A percentile compares a stretch with the other conserved stretches of the same genome.
phyloP scores from a whole-genome alignment of 176 grass and related monocot species.

The Saccharum spontaneum region DNA sequence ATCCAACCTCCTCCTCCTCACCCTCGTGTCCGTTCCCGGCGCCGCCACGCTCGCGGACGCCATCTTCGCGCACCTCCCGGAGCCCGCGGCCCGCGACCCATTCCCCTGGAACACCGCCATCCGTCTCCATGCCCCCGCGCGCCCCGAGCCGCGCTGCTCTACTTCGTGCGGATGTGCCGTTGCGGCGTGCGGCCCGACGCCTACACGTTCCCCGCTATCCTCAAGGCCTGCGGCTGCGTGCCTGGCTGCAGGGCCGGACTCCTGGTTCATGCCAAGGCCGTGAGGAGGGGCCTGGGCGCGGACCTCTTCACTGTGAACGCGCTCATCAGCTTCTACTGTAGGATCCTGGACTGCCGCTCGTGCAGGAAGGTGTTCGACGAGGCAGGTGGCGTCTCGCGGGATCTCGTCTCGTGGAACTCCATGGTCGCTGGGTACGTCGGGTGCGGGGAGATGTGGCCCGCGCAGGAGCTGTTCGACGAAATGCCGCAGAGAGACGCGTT shows the following conservation, averaged over 20 bases:
- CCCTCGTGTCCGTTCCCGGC: constrained; percentile 20
- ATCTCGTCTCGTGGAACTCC: constrained; percentile 74
- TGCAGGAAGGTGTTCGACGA: constrained; percentile 66
- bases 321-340: constrained; percentile 59
- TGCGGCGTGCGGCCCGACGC: constrained; percentile 35
- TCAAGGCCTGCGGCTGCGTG: constrained; percentile 55
- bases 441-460: constrained; percentile 34
- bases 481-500: constrained; percentile 57
- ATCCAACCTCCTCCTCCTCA: constrained; percentile 45
- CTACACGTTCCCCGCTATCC: constrained; percentile 66
- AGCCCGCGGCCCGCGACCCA: constrained; percentile 19
- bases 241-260: constrained; percentile 16
- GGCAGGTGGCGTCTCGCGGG: background rate
- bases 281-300: constrained; percentile 42
- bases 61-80: constrained; percentile 40
- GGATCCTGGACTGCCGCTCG: constrained; percentile 34
- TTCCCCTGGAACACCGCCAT: constrained; percentile 72
- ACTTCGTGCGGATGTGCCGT: constrained; percentile 55
- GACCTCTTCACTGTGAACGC: constrained; percentile 55
- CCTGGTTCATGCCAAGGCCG: constrained; percentile 46
- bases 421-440: constrained; percentile 60
- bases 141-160: constrained; percentile 31
- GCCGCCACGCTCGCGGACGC: constrained; percentile 24
- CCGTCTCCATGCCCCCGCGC: constrained; percentile 30
- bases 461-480: constrained; percentile 57